A percentile compares a stretch with the other conserved stretches of the same genome.
Evolutionary conservation across 345 rosid species (phyloP).

Genomic region (Rhodamnia rubescens): DNA sequence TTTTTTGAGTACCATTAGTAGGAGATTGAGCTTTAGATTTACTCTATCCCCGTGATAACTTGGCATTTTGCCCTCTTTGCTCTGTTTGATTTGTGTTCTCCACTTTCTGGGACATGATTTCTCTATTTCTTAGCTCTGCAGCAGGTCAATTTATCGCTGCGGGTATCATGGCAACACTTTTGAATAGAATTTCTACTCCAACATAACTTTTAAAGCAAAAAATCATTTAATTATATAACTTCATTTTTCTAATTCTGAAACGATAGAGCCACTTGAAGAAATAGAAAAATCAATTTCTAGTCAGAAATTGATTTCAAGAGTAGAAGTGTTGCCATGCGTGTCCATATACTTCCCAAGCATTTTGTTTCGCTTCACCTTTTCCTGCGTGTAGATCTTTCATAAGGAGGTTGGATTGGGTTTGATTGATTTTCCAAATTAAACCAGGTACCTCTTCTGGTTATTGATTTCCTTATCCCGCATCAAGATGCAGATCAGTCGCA

Average conservation of each 20-base stretch:
- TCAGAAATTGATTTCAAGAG: no score
- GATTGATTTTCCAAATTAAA: not conserved
- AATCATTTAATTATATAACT: no score
- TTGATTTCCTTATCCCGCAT: not conserved
- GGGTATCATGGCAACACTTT: no score
- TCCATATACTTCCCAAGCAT: not conserved
- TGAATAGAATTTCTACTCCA: no score
- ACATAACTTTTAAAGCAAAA: no score
- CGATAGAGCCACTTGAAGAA: no score
- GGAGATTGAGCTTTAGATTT: not conserved
- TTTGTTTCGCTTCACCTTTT: not conserved
- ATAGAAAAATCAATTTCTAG: no score
- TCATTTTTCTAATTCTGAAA: no score
- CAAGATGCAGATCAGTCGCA: not conserved
- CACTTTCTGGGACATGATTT: not conserved
- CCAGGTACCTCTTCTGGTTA: not conserved
- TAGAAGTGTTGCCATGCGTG: no score
- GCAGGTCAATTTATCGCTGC: not conserved
- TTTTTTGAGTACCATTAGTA: not conserved
- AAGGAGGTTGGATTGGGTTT: not conserved
- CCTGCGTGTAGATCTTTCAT: not conserved
- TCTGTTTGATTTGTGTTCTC: not conserved
- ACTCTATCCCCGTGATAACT: not conserved
- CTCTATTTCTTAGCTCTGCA: not conserved
- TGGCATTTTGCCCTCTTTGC: not conserved